A percentile compares a stretch with the other conserved stretches of the same genome.
These are phyloP conservation scores for Chrysanthemum lavandulifolium DNA, from an alignment of 129 eudicot species.

Conservation along the genomic window DNA sequence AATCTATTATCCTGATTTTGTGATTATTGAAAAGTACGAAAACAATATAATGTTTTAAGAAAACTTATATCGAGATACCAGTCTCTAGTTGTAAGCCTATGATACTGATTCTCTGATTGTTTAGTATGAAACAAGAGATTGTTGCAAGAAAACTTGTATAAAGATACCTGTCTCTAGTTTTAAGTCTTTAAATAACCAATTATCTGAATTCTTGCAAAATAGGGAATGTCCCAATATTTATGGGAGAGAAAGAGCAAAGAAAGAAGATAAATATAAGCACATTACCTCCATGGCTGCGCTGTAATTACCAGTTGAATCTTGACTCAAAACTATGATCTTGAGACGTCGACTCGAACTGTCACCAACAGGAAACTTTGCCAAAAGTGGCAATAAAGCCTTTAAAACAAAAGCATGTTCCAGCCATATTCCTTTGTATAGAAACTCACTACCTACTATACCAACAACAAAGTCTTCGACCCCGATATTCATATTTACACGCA, in stretches of 20 bases:
- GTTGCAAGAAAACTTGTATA: too few species aligned
- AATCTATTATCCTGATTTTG: not conserved
- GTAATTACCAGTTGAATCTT: constrained; percentile 56
- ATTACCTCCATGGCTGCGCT: constrained; percentile 69
- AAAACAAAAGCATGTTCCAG: constrained; percentile 82
- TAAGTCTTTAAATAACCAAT: too few species aligned
- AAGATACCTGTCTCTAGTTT: too few species aligned
- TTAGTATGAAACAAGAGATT: too few species aligned
- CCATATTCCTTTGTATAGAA: constrained; percentile 81
- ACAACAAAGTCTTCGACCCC: constrained; percentile 58
- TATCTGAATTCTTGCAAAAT: not conserved
- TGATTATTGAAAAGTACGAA: not conserved
- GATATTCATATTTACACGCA: constrained; percentile 39
- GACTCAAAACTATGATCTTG: constrained; percentile 58
- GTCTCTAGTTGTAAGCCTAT: too few species aligned
- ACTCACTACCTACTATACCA: constrained; percentile 71
- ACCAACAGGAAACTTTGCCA: constrained; percentile 34
- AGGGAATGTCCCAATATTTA: not conserved
- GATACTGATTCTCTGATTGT: too few species aligned
- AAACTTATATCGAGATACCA: too few species aligned
- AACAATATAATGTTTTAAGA: too few species aligned
- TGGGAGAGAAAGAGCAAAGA: not conserved
- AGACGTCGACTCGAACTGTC: constrained; percentile 45
- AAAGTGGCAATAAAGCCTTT: constrained; percentile 66
- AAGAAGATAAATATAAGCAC: not conserved